Percentiles rank a stretch among this genome's conserved stretches.
These are phyloP conservation scores for Colletotrichum tropicale DNA, from an alignment of 2,329 filamentous ascomycete genomes.

Conservation along the genomic window DNA sequence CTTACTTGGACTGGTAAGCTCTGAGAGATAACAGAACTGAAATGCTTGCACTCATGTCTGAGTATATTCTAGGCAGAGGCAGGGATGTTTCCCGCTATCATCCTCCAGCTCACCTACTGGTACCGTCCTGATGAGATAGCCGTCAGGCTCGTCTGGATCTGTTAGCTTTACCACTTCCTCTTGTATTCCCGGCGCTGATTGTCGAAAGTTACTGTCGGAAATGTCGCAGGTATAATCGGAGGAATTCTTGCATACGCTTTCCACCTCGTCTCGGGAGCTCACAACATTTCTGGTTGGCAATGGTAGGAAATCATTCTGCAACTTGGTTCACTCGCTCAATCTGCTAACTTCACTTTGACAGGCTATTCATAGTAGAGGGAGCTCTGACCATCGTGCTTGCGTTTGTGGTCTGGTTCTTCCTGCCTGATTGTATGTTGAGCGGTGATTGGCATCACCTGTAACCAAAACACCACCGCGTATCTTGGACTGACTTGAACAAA, in stretches of 20 bases:
- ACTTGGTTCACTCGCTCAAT: neutral
- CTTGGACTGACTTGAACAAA: neutral
- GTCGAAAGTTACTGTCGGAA: neutral
- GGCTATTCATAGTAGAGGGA: neutral
- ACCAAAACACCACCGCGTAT: neutral
- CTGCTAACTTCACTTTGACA: neutral
- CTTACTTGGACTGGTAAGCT: neutral
- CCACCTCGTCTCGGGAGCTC: neutral
- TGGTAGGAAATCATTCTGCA: neutral
- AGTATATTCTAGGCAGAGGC: too few species aligned
- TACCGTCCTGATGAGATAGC: neutral
- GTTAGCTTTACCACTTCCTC: neutral
- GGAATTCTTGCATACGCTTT: neutral
- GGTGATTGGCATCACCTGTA: neutral
- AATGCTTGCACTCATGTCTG: too few species aligned
- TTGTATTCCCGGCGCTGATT: neutral
- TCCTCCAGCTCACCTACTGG: neutral
- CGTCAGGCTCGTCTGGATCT: neutral
- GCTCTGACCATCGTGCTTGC: neutral
- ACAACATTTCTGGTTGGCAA: neutral
- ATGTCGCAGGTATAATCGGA: neutral
- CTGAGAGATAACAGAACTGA: too few species aligned
- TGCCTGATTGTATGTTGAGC: neutral
- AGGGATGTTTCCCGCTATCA: neutral
- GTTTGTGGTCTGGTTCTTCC: neutral